These are phyloP conservation scores for Discostella stelligera DNA, from an alignment of 352 stramenopile species.

Conservation along the genomic window DNA sequence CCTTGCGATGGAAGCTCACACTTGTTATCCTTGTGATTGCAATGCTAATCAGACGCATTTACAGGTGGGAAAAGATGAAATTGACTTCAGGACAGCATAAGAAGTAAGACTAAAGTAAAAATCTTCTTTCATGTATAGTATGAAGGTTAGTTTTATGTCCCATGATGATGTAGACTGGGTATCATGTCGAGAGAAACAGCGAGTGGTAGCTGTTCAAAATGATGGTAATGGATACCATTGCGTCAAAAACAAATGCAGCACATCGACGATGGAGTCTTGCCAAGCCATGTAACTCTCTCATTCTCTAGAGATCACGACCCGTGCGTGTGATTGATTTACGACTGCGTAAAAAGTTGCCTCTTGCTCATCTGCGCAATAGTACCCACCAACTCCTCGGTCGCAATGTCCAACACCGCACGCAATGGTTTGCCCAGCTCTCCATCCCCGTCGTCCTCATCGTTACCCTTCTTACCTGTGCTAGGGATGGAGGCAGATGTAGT, in stretches of 20 bases:
- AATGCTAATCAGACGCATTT: slow-evolving; percentile 10
- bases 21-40: slow-evolving; percentile 2
- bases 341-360: slow-evolving; percentile 51
- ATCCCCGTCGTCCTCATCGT: slow-evolving; percentile 18
- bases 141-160: too few species aligned
- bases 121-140: too few species aligned
- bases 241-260: too few species aligned
- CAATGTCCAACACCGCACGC: slow-evolving; percentile 56
- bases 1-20: slow-evolving; percentile 20
- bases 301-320: too few species aligned
- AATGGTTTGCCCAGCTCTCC: slow-evolving; percentile 43
- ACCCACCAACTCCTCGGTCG: slow-evolving; percentile 53
- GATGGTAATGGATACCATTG: too few species aligned
- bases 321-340: background rate
- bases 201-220: too few species aligned
- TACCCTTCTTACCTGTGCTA: background rate
- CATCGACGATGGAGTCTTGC: too few species aligned
- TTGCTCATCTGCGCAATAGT: slow-evolving; percentile 56
- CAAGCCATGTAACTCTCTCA: too few species aligned
- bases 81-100: slow-evolving; percentile 3
- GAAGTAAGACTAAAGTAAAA: background rate
- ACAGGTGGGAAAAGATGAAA: slow-evolving; percentile 6
- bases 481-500: background rate
- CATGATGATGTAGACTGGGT: too few species aligned
- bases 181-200: too few species aligned